Evolutionary conservation across 148 eudicot genomes (phyloP).

Genomic region (Vaccinium vitisidaea): DNA sequence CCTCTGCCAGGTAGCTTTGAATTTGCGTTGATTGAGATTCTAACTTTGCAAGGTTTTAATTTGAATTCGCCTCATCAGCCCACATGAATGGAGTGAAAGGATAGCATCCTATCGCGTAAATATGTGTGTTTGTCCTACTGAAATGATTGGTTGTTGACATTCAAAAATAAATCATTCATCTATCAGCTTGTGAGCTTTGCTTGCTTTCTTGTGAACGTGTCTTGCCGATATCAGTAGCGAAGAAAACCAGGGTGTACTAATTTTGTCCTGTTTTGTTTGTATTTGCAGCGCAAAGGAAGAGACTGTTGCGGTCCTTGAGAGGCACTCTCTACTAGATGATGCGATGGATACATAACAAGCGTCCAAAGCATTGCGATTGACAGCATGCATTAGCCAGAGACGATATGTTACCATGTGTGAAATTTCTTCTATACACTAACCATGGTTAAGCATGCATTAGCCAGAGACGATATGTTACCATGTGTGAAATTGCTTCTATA

Average conservation of each 20-base stretch:
- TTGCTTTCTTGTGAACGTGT: not conserved
- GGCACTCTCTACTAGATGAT: slow-evolving; percentile 35
- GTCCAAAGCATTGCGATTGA: not conserved
- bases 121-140: not conserved
- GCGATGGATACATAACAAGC: slow-evolving; percentile 12
- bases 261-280: not conserved
- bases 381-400: not conserved
- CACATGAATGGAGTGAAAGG: not conserved
- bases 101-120: not conserved
- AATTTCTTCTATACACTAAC: not conserved
- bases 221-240: not conserved
- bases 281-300: slow-evolving; percentile 71
- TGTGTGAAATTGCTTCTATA: not conserved
- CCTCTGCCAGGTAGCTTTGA: not conserved
- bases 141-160: not conserved
- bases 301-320: slow-evolving; percentile 64
- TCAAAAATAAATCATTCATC: not conserved
- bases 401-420: not conserved
- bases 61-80: not conserved
- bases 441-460: no score
- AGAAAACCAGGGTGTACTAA: not conserved
- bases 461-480: no score
- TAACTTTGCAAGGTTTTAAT: not conserved
- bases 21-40: not conserved
- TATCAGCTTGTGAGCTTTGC: not conserved